phyloP scores from a whole-genome alignment of 306 rosid species.

The Pachyrhizus erosus region DNA sequence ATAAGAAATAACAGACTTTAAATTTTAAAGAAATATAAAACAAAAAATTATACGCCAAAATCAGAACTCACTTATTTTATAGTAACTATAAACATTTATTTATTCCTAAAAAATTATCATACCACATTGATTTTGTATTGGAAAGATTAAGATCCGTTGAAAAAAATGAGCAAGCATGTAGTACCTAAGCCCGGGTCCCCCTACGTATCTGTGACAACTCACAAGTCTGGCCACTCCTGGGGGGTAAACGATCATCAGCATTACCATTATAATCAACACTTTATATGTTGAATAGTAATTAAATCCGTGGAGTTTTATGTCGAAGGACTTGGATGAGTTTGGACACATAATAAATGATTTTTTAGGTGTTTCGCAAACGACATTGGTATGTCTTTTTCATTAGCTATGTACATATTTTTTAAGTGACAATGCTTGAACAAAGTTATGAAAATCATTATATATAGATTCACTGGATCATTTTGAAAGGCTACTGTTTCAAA shows the following conservation, averaged over 20 bases:
- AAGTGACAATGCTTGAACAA: conserved; percentile 3
- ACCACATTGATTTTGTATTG: no score
- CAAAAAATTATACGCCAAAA: no score
- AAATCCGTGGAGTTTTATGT: conserved; percentile 4
- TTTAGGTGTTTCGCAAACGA: conserved; percentile 17
- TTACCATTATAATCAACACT: neutral
- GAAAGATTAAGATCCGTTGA: neutral
- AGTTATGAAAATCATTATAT: conserved; percentile 34
- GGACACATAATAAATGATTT: neutral
- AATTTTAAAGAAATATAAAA: no score
- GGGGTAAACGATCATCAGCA: neutral
- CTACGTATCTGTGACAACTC: neutral
- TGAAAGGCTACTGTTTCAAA: conserved; percentile 31
- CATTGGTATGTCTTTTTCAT: conserved; percentile 27
- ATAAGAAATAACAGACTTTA: no score
- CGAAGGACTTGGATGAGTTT: neutral
- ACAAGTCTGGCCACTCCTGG: neutral
- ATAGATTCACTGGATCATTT: conserved; percentile 43
- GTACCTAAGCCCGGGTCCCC: neutral
- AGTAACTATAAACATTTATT: no score
- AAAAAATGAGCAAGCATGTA: neutral
- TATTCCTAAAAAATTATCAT: no score
- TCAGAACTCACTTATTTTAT: no score
- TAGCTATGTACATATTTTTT: neutral
- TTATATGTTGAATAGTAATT: neutral